A percentile compares a stretch with the other conserved stretches of the same genome.
phyloP scores from a whole-genome alignment of 805 yeast genomes.

The Candida dajiaensis region DNA sequence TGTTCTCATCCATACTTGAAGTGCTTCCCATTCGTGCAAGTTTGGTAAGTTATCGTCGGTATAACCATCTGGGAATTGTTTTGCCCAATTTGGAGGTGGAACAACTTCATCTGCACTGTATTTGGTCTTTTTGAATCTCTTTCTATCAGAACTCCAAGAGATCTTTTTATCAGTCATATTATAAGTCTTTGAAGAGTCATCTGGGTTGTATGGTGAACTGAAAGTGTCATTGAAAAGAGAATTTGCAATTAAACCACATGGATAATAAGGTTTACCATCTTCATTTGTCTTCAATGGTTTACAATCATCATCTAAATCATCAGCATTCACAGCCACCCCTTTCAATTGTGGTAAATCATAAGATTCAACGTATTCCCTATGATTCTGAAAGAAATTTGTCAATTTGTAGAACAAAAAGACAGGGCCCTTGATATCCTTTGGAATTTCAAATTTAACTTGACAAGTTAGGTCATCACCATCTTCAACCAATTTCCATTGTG shows the following conservation, averaged over 20 bases:
- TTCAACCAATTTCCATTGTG: conserved; percentile 58
- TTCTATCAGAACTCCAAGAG: conserved; percentile 79
- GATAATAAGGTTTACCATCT: conserved; percentile 67
- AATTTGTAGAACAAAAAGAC: conserved; percentile 75
- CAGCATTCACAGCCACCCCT: conserved; percentile 60
- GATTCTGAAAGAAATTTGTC: conserved; percentile 91
- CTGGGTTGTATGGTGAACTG: conserved; percentile 36
- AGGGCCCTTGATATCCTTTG: conserved; percentile 64
- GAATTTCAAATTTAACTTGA: conserved; percentile 63
- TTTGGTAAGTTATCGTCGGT: conserved; percentile 77
- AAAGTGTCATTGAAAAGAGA: conserved; percentile 88
- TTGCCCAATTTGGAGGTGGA: conserved; percentile 93
- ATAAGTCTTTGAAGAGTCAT: conserved; percentile 6
- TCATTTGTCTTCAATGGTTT: conserved; percentile 50
- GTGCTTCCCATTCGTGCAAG: conserved; percentile 67
- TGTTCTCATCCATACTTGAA: conserved; percentile 98
- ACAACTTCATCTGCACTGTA: conserved; percentile 67
- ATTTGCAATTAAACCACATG: conserved; percentile 94
- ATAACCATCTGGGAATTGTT: conserved; percentile 80
- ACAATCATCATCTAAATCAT: conserved; percentile 48
- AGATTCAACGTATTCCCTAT: conserved; percentile 85
- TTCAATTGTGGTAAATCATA: conserved; percentile 75
- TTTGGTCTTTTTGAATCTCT: conserved; percentile 64
- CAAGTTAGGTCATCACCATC: conserved; percentile 44
- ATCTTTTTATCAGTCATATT: conserved; percentile 45